Base-by-base conservation (phyloP, 2,329 filamentous ascomycete species). In the Colletotrichum brevisporum region DNA sequence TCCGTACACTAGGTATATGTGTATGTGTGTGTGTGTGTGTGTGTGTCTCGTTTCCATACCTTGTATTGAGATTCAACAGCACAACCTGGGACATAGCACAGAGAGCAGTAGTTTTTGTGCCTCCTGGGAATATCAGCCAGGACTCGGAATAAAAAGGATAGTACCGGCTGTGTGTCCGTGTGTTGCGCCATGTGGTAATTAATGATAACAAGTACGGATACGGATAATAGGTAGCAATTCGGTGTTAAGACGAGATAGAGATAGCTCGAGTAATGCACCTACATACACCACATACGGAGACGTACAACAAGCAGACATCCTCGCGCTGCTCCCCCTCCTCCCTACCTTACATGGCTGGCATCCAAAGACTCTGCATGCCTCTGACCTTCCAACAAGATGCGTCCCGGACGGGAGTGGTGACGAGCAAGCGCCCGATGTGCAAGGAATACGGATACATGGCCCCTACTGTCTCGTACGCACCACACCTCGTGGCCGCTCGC, bases 351-450 rank as follows among this genome's bases (percentile, higher is more conserved):
- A 36, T 36, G 31, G 31, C 31, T 36, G 31, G 31, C 31, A 36
- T 36, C 31, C 31, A 36, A 10, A 36, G 31, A 10, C 8, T 36
- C 10, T 6, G 31, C 31, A 36, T 36, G 31, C 31, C 31, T 36
- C 8, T 18, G 10, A 47, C 45, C 45, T 16, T 16, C 16, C 45
- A 47, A 47, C 15, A 47, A 18, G 16, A 18, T 47, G 45, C 31
- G 31, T 36, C 21, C 47, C 21, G 47, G 13, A 15, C 47, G 18
- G 36, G 39, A 54, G 39, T 24, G 59, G 47, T 62, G 59, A 62
- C 59, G 59, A 62, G 50, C 21, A 53, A 62, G 50, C 59, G 59
- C 59, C 50, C 59, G 50, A 54, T 60, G 48, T 68, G 65, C 53
- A 64, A 68, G 60, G 53, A 36, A 36, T 31, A 64, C 21, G 21